A percentile compares a stretch with the other conserved stretches of the same genome.
phyloP scores from a whole-genome alignment of 371 early-diverging fungal species.

The Zychaea mexicana region DNA sequence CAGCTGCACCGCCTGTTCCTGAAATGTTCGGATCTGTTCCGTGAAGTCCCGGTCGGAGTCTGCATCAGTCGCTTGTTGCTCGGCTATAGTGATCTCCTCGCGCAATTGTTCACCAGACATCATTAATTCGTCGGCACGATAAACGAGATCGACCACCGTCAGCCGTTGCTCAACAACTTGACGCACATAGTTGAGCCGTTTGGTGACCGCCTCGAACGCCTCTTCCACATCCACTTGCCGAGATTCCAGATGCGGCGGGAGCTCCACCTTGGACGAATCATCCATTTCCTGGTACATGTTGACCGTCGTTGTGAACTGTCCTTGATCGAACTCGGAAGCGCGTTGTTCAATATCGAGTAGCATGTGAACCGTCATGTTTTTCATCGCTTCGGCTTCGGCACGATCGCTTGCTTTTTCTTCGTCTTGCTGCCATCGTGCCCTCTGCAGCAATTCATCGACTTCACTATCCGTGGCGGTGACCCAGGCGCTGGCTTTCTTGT shows the following conservation, averaged over 20 bases:
- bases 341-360: slow-evolving; percentile 35
- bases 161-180: slow-evolving; percentile 49
- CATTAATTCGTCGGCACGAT: slow-evolving; percentile 28
- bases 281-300: slow-evolving; percentile 52
- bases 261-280: slow-evolving; percentile 37
- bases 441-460: slow-evolving; percentile 25
- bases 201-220: slow-evolving; percentile 34
- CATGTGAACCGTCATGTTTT: slow-evolving; percentile 19
- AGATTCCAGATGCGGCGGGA: slow-evolving; percentile 44
- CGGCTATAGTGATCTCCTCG: slow-evolving; percentile 21
- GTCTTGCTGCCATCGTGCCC: slow-evolving; percentile 38
- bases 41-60: slow-evolving; percentile 28
- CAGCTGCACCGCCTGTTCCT: slow-evolving; percentile 33
- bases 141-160: slow-evolving; percentile 36
- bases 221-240: slow-evolving; percentile 52
- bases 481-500: slow-evolving; percentile 27
- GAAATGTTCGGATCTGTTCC: slow-evolving; percentile 29
- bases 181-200: slow-evolving; percentile 43
- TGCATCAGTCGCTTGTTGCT: slow-evolving; percentile 15
- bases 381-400: slow-evolving; percentile 1
- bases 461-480: slow-evolving; percentile 23
- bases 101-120: slow-evolving; percentile 26
- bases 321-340: slow-evolving; percentile 38
- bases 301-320: slow-evolving; percentile 37
- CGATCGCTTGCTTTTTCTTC: slow-evolving; percentile 3